Conservation (phyloP, 2,329 filamentous ascomycete genomes). For the Thielaviopsis populi region DNA sequence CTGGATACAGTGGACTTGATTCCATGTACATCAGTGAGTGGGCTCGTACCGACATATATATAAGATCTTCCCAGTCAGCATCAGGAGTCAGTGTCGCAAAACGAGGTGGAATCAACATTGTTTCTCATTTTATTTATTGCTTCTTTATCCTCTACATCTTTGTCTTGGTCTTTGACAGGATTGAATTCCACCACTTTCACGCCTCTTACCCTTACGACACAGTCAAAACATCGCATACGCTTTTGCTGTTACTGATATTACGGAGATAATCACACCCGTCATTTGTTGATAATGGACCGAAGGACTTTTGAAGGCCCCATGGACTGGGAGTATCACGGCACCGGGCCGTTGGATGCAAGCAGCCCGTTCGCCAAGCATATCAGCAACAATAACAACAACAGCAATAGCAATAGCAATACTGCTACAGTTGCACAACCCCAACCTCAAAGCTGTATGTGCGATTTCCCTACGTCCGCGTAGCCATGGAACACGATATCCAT, state of each 20-base stretch:
- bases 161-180: neutral
- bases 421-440: neutral
- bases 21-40: neutral
- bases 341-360: constrained; percentile 42
- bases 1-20: neutral
- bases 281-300: constrained; percentile 31
- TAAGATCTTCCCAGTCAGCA: neutral
- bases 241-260: neutral
- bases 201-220: neutral
- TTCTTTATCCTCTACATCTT: neutral
- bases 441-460: neutral
- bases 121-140: neutral
- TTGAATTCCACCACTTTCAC: neutral
- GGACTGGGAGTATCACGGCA: constrained; percentile 51
- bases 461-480: neutral
- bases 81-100: neutral
- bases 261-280: neutral
- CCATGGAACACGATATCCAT: neutral
- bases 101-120: neutral
- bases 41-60: neutral
- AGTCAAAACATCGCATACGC: neutral
- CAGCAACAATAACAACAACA: constrained; percentile 21
- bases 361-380: constrained; percentile 38
- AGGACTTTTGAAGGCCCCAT: constrained; percentile 46
- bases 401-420: constrained; percentile 12